These are phyloP conservation scores for Takashimella tepidaria DNA, from an alignment of 1,284 basidiomycete species.

Conservation along the genomic window DNA sequence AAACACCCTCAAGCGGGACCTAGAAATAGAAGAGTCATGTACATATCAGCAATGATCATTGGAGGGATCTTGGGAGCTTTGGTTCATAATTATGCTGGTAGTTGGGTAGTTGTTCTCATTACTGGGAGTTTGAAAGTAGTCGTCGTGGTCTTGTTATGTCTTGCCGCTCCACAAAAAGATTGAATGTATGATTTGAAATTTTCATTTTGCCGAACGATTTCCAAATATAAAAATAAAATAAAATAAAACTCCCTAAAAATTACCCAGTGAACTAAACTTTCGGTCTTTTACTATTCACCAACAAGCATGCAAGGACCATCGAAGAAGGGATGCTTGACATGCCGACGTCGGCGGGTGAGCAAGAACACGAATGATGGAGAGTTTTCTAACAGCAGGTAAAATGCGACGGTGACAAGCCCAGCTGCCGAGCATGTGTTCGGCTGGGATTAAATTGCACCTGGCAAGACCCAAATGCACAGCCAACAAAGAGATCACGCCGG, in stretches of 20 bases:
- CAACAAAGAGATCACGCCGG: constrained; percentile 1
- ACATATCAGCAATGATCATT: constrained; percentile 30
- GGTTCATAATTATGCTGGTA: constrained; percentile 29
- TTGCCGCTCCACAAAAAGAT: not conserved
- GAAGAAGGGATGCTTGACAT: not conserved
- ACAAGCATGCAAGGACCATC: no score
- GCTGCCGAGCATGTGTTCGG: constrained; percentile 3
- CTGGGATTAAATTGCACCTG: constrained; percentile 2
- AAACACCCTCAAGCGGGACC: constrained; percentile 16
- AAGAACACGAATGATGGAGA: not conserved
- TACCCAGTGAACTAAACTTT: no score
- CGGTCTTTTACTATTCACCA: no score
- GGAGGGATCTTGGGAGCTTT: constrained; percentile 36
- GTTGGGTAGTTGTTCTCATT: constrained; percentile 30
- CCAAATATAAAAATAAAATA: no score
- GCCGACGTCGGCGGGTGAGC: not conserved
- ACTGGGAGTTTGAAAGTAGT: constrained; percentile 26
- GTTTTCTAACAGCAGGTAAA: not conserved
- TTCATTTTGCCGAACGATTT: no score
- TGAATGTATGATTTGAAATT: no score
- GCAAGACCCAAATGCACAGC: not conserved
- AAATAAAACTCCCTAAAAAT: no score
- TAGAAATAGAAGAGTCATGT: constrained; percentile 32
- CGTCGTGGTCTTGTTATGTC: constrained; percentile 15
- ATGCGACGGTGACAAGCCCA: not conserved